phyloP scores from a whole-genome alignment of 129 eudicot genomes.

The Cynara cardunculus region DNA sequence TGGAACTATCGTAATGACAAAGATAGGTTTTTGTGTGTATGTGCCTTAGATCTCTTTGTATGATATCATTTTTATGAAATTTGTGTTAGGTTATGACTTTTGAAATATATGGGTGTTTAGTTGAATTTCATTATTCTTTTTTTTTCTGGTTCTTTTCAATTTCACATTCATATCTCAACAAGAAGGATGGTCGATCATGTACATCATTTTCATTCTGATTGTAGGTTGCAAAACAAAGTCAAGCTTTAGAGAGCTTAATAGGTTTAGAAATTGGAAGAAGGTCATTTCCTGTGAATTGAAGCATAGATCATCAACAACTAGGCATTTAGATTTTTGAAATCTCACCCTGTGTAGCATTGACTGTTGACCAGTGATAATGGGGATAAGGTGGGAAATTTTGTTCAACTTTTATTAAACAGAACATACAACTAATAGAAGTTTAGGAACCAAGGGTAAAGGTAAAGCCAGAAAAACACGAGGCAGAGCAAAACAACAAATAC shows the following conservation, averaged over 20 bases:
- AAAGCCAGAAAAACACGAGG: neutral
- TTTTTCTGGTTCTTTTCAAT: neutral
- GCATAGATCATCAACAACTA: neutral
- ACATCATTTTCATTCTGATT: neutral
- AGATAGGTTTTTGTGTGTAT: conserved; percentile 2
- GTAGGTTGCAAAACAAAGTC: neutral
- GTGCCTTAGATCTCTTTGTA: conserved; percentile 19
- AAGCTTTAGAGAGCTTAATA: neutral
- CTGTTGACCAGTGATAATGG: neutral
- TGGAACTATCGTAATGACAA: neutral
- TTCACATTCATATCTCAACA: neutral
- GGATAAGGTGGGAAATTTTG: neutral
- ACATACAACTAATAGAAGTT: neutral
- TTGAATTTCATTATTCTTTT: neutral
- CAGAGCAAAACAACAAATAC: neutral
- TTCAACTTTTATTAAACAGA: neutral
- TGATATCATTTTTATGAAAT: neutral
- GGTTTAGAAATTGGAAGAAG: neutral
- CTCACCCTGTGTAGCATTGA: neutral
- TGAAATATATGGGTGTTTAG: neutral
- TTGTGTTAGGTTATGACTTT: conserved; percentile 16
- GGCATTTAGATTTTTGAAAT: neutral
- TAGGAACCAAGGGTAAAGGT: neutral
- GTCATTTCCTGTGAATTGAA: neutral
- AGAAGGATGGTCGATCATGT: neutral